Conservation (phyloP, 1,284 basidiomycete species). For the Athelia sp. region DNA sequence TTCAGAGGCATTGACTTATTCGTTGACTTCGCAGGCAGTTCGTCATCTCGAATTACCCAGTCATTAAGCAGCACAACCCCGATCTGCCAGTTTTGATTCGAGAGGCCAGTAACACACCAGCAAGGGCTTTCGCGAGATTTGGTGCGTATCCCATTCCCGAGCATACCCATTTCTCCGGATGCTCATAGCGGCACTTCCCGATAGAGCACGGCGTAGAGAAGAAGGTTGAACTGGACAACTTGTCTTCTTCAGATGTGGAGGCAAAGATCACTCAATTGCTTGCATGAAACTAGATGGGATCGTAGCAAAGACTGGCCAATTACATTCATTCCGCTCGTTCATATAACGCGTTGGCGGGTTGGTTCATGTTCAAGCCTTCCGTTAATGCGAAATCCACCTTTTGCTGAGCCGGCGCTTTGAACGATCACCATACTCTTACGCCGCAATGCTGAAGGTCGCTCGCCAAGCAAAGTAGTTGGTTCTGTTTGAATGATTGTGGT, state of each 20-base stretch:
- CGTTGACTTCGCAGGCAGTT: slow-evolving; percentile 58
- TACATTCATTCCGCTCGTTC: slow-evolving; percentile 4
- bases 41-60: slow-evolving; percentile 75
- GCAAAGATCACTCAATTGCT: slow-evolving; percentile 57
- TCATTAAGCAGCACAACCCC: slow-evolving; percentile 85
- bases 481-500: no score
- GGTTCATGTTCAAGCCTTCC: no score
- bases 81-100: slow-evolving; percentile 87
- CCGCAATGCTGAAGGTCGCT: no score
- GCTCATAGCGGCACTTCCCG: slow-evolving; percentile 7
- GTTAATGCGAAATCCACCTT: no score
- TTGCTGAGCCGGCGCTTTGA: no score
- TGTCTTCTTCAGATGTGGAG: slow-evolving; percentile 69
- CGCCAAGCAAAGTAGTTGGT: no score
- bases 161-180: slow-evolving; percentile 4
- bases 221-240: slow-evolving; percentile 76
- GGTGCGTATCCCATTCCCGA: slow-evolving; percentile 52
- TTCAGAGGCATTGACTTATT: slow-evolving; percentile 4
- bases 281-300: no score
- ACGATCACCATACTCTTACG: no score
- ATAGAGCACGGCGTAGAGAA: slow-evolving; percentile 76
- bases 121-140: slow-evolving; percentile 86
- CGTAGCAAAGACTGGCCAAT: background rate
- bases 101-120: slow-evolving; percentile 86
- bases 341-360: no score